A percentile compares a stretch with the other conserved stretches of the same genome.
Evolutionary conservation across 2,329 filamentous ascomycete species (phyloP).

Genomic region (Monosporascus sp.): DNA sequence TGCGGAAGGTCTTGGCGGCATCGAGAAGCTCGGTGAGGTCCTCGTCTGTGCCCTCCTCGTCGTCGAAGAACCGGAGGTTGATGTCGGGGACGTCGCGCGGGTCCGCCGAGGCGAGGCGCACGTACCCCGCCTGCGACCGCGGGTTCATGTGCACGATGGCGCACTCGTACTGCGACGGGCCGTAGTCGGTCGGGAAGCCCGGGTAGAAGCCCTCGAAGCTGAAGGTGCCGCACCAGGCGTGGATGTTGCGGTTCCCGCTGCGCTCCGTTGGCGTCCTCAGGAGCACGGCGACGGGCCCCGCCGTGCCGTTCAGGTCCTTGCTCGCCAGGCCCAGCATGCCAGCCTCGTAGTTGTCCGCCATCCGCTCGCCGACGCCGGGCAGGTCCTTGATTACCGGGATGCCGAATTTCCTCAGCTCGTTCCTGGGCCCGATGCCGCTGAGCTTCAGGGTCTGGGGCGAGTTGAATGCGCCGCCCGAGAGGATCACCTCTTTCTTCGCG

Average conservation of each 20-base stretch:
- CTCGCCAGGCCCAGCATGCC: conserved; percentile 19
- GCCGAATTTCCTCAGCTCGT: conserved; percentile 35
- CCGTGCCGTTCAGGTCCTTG: conserved; percentile 18
- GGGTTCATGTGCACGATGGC: conserved; percentile 36
- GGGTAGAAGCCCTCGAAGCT: conserved; percentile 27
- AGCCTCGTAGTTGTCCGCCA: conserved; percentile 40
- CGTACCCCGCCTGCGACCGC: conserved; percentile 54
- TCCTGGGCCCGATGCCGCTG: conserved; percentile 40
- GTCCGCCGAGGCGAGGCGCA: conserved; percentile 54
- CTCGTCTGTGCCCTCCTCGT: conserved; percentile 41
- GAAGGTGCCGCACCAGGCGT: conserved; percentile 24
- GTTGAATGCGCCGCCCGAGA: conserved; percentile 44
- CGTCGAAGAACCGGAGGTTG: conserved; percentile 52
- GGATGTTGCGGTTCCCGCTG: conserved; percentile 21
- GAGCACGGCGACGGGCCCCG: conserved; percentile 25
- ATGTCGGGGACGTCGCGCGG: conserved; percentile 59
- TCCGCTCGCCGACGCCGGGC: conserved; percentile 45
- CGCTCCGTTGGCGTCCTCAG: conserved; percentile 23
- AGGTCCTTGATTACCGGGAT: conserved; percentile 41
- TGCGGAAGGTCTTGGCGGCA: conserved; percentile 20
- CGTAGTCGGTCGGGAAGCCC: conserved; percentile 26
- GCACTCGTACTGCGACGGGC: conserved; percentile 27
- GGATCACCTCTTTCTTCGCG: conserved; percentile 38
- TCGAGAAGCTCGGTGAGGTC: conserved; percentile 36
- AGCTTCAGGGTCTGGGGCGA: conserved; percentile 47